These are phyloP conservation scores for Lactarius sp. DNA, from an alignment of 768 basidiomycete genomes.

Conservation along the genomic window DNA sequence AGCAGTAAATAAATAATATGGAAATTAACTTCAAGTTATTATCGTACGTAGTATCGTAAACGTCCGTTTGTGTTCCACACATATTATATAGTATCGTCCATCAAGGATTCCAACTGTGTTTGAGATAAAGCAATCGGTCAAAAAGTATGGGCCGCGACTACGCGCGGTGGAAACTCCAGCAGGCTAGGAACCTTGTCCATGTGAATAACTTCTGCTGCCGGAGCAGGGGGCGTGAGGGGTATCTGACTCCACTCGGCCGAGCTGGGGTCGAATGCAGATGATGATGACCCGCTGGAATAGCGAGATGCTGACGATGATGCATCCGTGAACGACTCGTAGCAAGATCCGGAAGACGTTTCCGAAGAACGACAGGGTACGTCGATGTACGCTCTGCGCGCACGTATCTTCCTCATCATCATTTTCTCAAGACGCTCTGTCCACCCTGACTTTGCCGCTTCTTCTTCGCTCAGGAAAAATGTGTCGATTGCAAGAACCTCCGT, in stretches of 20 bases:
- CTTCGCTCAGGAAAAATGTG: conserved; percentile 55
- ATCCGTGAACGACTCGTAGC: neutral
- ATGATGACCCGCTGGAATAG: neutral
- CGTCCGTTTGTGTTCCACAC: neutral
- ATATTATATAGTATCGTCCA: conserved; percentile 1
- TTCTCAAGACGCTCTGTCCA: neutral
- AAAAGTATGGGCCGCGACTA: neutral
- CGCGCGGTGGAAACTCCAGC: neutral
- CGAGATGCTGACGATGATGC: neutral
- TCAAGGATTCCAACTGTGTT: neutral
- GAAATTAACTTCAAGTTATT: no score
- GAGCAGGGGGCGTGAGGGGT: conserved; percentile 8
- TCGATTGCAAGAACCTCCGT: conserved; percentile 48
- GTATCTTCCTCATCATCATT: neutral
- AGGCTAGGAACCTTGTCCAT: neutral
- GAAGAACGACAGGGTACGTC: neutral
- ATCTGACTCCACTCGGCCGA: neutral
- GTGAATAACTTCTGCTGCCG: neutral
- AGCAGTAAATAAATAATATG: no score
- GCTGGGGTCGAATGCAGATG: conserved; percentile 8
- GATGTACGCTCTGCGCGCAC: neutral
- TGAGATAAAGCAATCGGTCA: neutral
- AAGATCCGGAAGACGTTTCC: neutral
- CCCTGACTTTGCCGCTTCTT: conserved; percentile 30
- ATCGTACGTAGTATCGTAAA: no score